These are phyloP conservation scores for Xerocomellus amylosporus DNA, from an alignment of 768 basidiomycete genomes.

Conservation along the genomic window DNA sequence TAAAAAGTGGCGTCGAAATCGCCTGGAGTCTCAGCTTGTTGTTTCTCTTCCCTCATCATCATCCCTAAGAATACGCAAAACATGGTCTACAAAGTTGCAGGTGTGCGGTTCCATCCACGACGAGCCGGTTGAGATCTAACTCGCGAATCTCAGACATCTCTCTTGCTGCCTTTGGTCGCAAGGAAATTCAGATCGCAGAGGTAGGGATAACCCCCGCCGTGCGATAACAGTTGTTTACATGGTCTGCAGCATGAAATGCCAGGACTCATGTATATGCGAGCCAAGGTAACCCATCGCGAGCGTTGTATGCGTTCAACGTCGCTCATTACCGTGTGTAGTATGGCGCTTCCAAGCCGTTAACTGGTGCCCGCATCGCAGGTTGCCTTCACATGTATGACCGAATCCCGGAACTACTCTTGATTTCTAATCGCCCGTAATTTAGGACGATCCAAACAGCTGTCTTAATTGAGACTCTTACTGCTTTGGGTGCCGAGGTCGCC, in stretches of 20 bases:
- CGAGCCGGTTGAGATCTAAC: background rate
- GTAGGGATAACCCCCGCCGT: slow-evolving; percentile 42
- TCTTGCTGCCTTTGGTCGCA: slow-evolving; percentile 98
- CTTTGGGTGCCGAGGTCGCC: slow-evolving; percentile 93
- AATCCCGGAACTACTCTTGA: background rate
- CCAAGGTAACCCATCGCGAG: slow-evolving; percentile 56
- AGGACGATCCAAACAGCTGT: slow-evolving; percentile 99
- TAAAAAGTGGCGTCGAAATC: slow-evolving; percentile 31
- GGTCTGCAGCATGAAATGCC: slow-evolving; percentile 81
- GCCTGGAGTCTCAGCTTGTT: slow-evolving; percentile 15
- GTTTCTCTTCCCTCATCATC: slow-evolving; percentile 28
- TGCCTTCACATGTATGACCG: slow-evolving; percentile 88
- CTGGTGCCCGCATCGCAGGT: slow-evolving; percentile 93
- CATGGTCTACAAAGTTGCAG: slow-evolving; percentile 92
- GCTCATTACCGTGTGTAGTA: slow-evolving; percentile 49
- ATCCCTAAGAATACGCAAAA: slow-evolving; percentile 16
- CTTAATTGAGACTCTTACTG: slow-evolving; percentile 95
- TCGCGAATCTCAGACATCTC: slow-evolving; percentile 63
- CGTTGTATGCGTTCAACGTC: background rate
- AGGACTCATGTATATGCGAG: slow-evolving; percentile 89
- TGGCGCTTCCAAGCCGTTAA: slow-evolving; percentile 76
- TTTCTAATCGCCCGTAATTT: slow-evolving; percentile 8
- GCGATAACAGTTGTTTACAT: slow-evolving; percentile 12
- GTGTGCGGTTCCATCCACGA: slow-evolving; percentile 36
- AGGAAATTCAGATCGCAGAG: slow-evolving; percentile 99